Evolutionary conservation across 2,329 filamentous ascomycete genomes (phyloP).

Genomic region (Tolypocladium endophyticum): DNA sequence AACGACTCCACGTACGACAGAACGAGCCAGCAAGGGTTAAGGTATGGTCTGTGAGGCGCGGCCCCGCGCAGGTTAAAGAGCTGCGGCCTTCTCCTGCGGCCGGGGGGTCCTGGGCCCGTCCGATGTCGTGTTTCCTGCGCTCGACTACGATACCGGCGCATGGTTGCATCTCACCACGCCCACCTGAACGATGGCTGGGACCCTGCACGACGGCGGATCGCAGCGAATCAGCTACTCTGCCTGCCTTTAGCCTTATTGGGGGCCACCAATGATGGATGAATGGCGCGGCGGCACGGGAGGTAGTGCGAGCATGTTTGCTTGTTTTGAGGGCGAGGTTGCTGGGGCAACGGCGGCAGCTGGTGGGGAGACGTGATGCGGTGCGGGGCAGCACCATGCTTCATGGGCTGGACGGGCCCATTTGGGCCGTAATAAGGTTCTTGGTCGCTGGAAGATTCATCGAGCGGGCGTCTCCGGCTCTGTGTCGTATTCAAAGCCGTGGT

Average conservation of each 20-base stretch:
- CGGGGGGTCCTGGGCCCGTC: background rate
- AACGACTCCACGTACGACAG: background rate
- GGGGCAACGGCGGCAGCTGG: background rate
- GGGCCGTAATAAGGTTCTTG: background rate
- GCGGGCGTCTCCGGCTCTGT: background rate
- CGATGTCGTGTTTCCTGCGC: background rate
- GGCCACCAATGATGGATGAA: background rate
- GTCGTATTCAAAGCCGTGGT: background rate
- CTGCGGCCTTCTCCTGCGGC: background rate
- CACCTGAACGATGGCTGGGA: background rate
- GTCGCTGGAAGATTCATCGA: background rate
- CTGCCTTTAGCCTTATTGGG: background rate
- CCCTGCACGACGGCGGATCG: background rate
- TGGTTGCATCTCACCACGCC: background rate
- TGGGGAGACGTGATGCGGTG: background rate
- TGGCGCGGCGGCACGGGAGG: background rate
- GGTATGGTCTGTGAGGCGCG: background rate
- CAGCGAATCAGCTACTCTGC: background rate
- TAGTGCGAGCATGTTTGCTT: background rate
- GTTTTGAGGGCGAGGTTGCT: background rate
- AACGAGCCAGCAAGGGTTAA: background rate
- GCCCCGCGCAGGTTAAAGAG: background rate
- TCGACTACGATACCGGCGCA: background rate
- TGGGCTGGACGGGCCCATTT: background rate
- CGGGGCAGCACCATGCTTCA: background rate